A percentile compares a stretch with the other conserved stretches of the same genome.
These are phyloP conservation scores for Mariannaea elegans DNA, from an alignment of 2,329 filamentous ascomycete species.

Conservation along the genomic window DNA sequence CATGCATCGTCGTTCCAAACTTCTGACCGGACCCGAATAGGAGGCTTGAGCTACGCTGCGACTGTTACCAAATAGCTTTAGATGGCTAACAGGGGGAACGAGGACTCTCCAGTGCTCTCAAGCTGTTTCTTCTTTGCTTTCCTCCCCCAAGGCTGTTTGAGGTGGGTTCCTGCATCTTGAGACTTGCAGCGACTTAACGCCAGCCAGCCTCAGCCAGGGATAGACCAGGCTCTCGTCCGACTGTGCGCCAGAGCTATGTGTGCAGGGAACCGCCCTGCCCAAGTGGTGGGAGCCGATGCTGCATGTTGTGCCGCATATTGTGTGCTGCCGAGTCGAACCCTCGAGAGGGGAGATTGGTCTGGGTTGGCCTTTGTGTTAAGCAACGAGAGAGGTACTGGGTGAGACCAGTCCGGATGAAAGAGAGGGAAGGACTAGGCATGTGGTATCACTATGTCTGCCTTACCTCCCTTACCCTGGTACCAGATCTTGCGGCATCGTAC, in stretches of 20 bases:
- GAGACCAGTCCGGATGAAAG: constrained; percentile 11
- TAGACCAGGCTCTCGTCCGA: constrained; percentile 18
- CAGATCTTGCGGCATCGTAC: constrained; percentile 41
- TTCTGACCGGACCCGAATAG: neutral
- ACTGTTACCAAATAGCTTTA: no score
- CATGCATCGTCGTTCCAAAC: constrained; percentile 9
- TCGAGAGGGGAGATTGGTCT: constrained; percentile 17
- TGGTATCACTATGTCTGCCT: constrained; percentile 26
- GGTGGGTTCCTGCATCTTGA: constrained; percentile 22
- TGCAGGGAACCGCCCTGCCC: constrained; percentile 17
- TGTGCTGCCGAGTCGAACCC: constrained; percentile 16
- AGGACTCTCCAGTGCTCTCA: neutral
- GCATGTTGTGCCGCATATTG: constrained; percentile 34
- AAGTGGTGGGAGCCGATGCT: constrained; percentile 36
- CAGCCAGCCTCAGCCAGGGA: constrained; percentile 23
- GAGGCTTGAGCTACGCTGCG: no score
- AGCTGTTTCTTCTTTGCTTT: neutral
- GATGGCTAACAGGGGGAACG: constrained; percentile 9
- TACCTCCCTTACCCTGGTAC: constrained; percentile 35
- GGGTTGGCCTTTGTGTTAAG: constrained; percentile 17
- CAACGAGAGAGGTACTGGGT: constrained; percentile 17
- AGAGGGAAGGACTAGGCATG: constrained; percentile 17
- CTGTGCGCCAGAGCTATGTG: constrained; percentile 15
- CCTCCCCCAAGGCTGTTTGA: neutral
- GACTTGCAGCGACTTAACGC: constrained; percentile 22